Evolutionary conservation across 805 yeast genomes (phyloP), one percentile per base, ranked within the genome.

Genomic region (Nakazawaea holstii): DNA sequence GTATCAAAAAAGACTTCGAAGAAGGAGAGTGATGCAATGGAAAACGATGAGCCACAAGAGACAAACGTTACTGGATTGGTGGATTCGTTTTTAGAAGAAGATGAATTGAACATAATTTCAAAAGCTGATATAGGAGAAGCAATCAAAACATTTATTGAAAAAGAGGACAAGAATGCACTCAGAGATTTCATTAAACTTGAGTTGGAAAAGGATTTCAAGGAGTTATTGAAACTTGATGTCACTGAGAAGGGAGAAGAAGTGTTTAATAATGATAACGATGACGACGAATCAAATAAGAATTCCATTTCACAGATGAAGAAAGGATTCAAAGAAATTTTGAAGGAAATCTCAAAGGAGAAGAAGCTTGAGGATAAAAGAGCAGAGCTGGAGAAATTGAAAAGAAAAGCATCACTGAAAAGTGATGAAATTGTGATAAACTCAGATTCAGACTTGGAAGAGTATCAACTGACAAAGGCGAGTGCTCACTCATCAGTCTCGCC

Each of bases 61-160:
- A 58, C 80, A 4, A 76, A 77, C 50, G 78, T 87, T 14, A 83
- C 82, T 52, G 69, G 75, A 1, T 70, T 90, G 50, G 82, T 92
- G 26, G 76, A 77, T 39, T 80, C 77, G 45, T 77, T 79, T 39
- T 64, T 92, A 48, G 69, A 74, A 35, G 82, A 82, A 37, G 77
- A 87, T 46, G 77, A 80, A 46, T 67, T 92, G 39, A 72, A 82
- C 3, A 64, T 92, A 39, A 63, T 92, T n/a, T 86, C 89, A 0
- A 92, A 87, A 53, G 64, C 69, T 9, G 95, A 94, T 0, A 73
- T 91, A 61, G 79, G 80, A 42, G 79, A 81, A 31, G 92, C 95
- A 0, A 77, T 94, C 1, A 75, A 77, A 45, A 75, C 73, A 48
- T 85, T 80, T 59, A 82, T 94, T 4, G 89, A 84, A 39, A 88